Evolutionary conservation across 2,329 filamentous ascomycete genomes (phyloP).

Genomic region (Phoma herbarum): DNA sequence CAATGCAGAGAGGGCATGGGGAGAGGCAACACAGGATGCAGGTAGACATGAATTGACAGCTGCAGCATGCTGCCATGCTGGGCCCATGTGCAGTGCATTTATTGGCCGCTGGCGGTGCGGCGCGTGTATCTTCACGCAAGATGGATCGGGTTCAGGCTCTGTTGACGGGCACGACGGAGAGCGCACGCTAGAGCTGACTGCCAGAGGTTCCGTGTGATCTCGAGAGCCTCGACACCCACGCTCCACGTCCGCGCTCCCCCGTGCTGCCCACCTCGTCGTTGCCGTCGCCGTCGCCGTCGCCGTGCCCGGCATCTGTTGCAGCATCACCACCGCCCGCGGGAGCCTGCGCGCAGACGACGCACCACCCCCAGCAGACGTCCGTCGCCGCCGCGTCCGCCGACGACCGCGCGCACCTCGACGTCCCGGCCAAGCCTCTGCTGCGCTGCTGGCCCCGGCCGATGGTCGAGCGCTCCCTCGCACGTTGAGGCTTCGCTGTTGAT

Average conservation of each 20-base stretch:
- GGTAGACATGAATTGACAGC: constrained; percentile 2
- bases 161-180: constrained; percentile 16
- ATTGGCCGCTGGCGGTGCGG: constrained; percentile 23
- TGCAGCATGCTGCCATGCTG: constrained; percentile 17
- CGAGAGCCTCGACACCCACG: constrained; percentile 28
- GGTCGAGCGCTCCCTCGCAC: constrained; percentile 3
- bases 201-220: constrained; percentile 29
- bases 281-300: constrained; percentile 18
- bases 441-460: constrained; percentile 24
- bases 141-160: constrained; percentile 28
- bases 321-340: constrained; percentile 29
- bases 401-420: constrained; percentile 8
- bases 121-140: constrained; percentile 26
- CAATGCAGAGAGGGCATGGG: not conserved
- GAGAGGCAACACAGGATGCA: not conserved
- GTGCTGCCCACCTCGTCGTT: constrained; percentile 21
- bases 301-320: constrained; percentile 17
- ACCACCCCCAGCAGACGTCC: constrained; percentile 7
- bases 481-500: constrained; percentile 16
- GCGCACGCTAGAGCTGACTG: constrained; percentile 23
- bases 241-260: constrained; percentile 14
- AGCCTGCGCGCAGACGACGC: constrained; percentile 20
- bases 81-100: constrained; percentile 12
- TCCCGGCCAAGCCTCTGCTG: constrained; percentile 1
- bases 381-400: constrained; percentile 5